Conservation (phyloP, 2,329 filamentous ascomycete genomes). For the Alternaria longipes region DNA sequence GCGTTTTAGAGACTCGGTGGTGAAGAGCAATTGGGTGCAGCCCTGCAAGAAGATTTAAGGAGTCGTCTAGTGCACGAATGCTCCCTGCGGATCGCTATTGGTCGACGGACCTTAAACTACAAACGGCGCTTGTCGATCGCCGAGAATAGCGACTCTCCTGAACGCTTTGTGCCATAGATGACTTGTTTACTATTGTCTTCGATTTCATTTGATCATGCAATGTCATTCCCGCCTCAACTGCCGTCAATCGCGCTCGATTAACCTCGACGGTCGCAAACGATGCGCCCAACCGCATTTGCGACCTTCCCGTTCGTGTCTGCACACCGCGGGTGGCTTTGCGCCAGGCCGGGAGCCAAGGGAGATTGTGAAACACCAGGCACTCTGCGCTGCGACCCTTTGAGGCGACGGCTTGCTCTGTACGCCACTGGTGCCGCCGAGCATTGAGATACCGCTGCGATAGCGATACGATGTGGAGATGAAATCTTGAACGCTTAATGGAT, state of each 20-base stretch:
- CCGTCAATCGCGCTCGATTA: constrained; percentile 4
- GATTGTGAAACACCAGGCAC: constrained; percentile 17
- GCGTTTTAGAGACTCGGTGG: constrained; percentile 37
- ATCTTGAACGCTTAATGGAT: constrained; percentile 1
- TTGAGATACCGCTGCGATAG: constrained; percentile 12
- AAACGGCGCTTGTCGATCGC: constrained; percentile 31
- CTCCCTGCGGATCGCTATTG: constrained; percentile 19
- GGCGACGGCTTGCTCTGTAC: constrained; percentile 4
- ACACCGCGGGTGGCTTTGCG: constrained; percentile 21
- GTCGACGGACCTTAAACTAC: constrained; percentile 20
- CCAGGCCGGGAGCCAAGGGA: constrained; percentile 17
- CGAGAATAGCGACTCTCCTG: constrained; percentile 9
- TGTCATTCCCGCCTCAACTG: not conserved
- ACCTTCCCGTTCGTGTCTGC: constrained; percentile 8
- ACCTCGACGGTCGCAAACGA: constrained; percentile 12
- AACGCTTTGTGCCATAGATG: constrained; percentile 1
- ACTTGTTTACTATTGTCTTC: not conserved
- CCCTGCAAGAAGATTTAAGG: constrained; percentile 31
- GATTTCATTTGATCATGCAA: not conserved
- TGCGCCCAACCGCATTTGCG: constrained; percentile 19
- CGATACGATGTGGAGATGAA: constrained; percentile 7
- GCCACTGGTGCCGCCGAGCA: constrained; percentile 6
- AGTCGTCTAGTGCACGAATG: constrained; percentile 28
- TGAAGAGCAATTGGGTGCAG: constrained; percentile 38
- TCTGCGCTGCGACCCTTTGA: constrained; percentile 11